phyloP scores from a whole-genome alignment of 2,329 filamentous ascomycete species.

The Botrytis medusae region DNA sequence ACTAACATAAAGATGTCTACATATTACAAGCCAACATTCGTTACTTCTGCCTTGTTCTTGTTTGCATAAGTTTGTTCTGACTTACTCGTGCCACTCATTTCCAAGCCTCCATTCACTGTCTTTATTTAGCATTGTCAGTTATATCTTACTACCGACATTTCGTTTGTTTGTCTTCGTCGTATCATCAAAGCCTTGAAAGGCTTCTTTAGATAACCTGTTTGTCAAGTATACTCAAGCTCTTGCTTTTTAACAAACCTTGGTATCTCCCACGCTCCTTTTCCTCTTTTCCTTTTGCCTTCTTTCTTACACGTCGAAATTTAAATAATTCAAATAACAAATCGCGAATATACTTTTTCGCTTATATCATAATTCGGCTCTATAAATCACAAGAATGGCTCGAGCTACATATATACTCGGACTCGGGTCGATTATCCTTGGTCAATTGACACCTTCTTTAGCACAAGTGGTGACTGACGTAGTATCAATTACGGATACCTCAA shows the following conservation, averaged over 20 bases:
- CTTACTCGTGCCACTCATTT: constrained; percentile 5
- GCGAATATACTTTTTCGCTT: background rate
- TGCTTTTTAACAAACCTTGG: constrained; percentile 1
- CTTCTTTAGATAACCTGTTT: constrained; percentile 2
- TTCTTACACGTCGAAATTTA: background rate
- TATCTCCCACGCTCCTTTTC: background rate
- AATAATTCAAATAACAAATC: background rate
- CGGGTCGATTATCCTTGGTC: constrained; percentile 4
- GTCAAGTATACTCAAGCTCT: background rate
- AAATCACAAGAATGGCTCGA: constrained; percentile 11
- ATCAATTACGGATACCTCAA: constrained; percentile 13
- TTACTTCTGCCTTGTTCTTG: background rate
- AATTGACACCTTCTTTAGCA: constrained; percentile 2
- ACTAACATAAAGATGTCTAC: constrained; percentile 7
- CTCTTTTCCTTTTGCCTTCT: background rate
- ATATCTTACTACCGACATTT: background rate
- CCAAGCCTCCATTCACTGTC: background rate
- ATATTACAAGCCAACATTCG: constrained; percentile 9
- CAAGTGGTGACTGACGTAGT: background rate
- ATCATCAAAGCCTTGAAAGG: background rate
- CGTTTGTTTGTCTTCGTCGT: background rate
- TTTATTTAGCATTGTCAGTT: background rate
- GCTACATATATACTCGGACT: constrained; percentile 2
- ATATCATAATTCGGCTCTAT: background rate
- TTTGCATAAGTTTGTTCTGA: constrained; percentile 14